Conservation (phyloP, 2,329 filamentous ascomycete genomes). For the Daldinia sp. region DNA sequence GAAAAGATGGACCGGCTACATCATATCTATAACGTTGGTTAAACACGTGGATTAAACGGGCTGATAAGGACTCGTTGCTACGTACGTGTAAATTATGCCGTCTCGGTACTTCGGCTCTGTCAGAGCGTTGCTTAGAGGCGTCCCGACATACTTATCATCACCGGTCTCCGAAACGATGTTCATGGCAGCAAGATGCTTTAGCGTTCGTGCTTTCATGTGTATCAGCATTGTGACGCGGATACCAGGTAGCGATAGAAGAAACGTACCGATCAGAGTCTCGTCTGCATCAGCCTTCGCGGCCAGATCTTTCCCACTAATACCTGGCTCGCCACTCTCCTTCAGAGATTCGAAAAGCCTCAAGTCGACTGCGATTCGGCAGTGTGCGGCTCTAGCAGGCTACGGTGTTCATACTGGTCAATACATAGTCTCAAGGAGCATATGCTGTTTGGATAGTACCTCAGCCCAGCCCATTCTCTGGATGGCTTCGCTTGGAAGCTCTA, state of each 20-base stretch:
- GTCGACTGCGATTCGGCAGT: slow-evolving; percentile 54
- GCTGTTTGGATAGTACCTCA: slow-evolving; percentile 48
- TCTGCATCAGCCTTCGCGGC: slow-evolving; percentile 51
- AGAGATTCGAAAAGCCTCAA: slow-evolving; percentile 53
- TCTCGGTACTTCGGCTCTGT: slow-evolving; percentile 53
- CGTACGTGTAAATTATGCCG: slow-evolving; percentile 46
- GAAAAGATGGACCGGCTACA: slow-evolving; percentile 51
- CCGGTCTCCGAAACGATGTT: slow-evolving; percentile 50
- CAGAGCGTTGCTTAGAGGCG: slow-evolving; percentile 51
- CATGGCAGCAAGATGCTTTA: slow-evolving; percentile 56
- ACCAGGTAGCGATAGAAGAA: no score
- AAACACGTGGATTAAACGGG: no score
- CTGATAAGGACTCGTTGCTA: neutral
- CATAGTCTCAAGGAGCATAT: neutral
- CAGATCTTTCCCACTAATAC: slow-evolving; percentile 46
- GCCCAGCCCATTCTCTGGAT: slow-evolving; percentile 56
- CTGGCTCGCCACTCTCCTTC: slow-evolving; percentile 45
- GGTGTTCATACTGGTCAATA: slow-evolving; percentile 6
- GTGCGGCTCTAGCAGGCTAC: slow-evolving; percentile 53
- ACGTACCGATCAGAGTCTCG: slow-evolving; percentile 40
- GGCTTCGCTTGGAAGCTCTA: slow-evolving; percentile 56
- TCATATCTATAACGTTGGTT: slow-evolving; percentile 50
- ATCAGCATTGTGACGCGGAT: slow-evolving; percentile 1
- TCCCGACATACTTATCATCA: slow-evolving; percentile 48
- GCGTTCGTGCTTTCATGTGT: slow-evolving; percentile 47